These are phyloP conservation scores for Phytophthora foliorum DNA, from an alignment of 352 stramenopile species.

Conservation along the genomic window DNA sequence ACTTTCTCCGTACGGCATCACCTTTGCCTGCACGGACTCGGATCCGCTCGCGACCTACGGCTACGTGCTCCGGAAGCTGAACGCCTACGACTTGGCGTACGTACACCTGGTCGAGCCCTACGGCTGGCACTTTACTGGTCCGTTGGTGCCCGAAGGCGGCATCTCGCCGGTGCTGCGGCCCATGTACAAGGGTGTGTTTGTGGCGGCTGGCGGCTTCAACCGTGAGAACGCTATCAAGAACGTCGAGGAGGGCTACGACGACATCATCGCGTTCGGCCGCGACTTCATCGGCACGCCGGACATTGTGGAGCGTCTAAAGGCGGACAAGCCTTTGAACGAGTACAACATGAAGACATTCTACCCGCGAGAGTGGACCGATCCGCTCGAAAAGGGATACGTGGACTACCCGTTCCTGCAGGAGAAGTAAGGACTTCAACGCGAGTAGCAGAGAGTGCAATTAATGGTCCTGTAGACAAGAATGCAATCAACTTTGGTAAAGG, in stretches of 20 bases:
- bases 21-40: slow-evolving; percentile 41
- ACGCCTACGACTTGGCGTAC: slow-evolving; percentile 48
- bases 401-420: slow-evolving; percentile 33
- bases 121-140: slow-evolving; percentile 29
- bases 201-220: slow-evolving; percentile 47
- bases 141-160: slow-evolving; percentile 37
- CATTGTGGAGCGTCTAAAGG: slow-evolving; percentile 48
- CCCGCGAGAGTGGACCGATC: slow-evolving; percentile 15
- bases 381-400: slow-evolving; percentile 31
- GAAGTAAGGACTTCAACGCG: slow-evolving; percentile 4
- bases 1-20: slow-evolving; percentile 38
- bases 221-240: slow-evolving; percentile 39
- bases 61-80: slow-evolving; percentile 40
- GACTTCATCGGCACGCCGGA: slow-evolving; percentile 69
- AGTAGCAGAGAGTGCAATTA: neutral
- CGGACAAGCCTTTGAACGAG: slow-evolving; percentile 43
- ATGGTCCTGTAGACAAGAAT: neutral
- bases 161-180: slow-evolving; percentile 42
- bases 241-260: slow-evolving; percentile 39
- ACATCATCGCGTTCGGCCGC: slow-evolving; percentile 58
- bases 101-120: slow-evolving; percentile 53
- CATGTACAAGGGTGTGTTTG: slow-evolving; percentile 53
- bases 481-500: neutral
- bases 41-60: slow-evolving; percentile 41
- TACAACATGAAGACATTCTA: slow-evolving; percentile 45